Percentiles rank a stretch among this genome's conserved stretches.
phyloP scores from a whole-genome alignment of 345 rosid genomes.

The Gossypium turneri region DNA sequence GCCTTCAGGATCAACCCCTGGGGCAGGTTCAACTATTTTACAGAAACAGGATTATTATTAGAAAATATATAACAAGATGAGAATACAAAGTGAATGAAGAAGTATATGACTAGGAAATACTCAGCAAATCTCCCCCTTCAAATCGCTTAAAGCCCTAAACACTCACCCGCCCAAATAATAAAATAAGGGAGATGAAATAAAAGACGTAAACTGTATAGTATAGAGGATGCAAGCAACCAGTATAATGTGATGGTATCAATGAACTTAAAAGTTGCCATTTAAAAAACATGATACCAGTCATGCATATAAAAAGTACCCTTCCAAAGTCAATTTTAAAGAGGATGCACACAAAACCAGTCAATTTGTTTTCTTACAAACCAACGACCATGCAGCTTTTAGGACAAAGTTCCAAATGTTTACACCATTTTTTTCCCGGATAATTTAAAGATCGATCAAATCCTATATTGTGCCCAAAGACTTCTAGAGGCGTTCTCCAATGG shows the following conservation, averaged over 20 bases:
- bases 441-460: neutral
- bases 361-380: neutral
- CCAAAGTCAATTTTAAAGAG: neutral
- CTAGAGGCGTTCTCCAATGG: no score
- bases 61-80: neutral
- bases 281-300: neutral
- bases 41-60: conserved; percentile 2
- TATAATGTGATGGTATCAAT: neutral
- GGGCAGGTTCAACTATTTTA: conserved; percentile 56
- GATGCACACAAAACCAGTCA: neutral
- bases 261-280: neutral
- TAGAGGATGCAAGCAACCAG: neutral
- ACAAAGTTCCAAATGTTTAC: neutral
- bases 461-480: neutral
- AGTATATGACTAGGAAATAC: neutral
- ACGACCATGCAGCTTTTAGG: neutral
- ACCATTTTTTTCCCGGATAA: neutral
- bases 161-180: neutral
- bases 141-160: neutral
- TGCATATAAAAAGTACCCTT: neutral
- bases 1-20: conserved; percentile 75
- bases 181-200: neutral
- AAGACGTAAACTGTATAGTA: neutral
- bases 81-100: neutral
- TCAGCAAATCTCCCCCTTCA: neutral